phyloP scores from a whole-genome alignment of 2,329 filamentous ascomycete genomes.

The Colletotrichum sp. region DNA sequence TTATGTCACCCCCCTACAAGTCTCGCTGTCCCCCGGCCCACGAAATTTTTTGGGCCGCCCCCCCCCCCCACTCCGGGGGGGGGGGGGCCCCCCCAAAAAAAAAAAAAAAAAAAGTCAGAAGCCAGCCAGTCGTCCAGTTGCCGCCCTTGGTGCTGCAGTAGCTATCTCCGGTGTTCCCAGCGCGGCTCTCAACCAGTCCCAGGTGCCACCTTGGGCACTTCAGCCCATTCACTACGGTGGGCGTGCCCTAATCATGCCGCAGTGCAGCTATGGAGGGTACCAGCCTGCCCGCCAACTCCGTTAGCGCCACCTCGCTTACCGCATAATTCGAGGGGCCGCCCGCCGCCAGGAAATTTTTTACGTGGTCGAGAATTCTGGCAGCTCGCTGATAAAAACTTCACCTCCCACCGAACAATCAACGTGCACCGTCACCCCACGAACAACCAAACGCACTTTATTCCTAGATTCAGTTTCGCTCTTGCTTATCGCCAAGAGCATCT shows the following conservation, averaged over 20 bases:
- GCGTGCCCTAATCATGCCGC: slow-evolving; percentile 18
- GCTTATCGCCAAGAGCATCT: slow-evolving; percentile 48
- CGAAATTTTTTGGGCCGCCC: too few relatives aligned
- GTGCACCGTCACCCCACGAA: slow-evolving; percentile 31
- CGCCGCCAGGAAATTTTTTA: slow-evolving; percentile 40
- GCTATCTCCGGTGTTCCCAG: slow-evolving; percentile 6
- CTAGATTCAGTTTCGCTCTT: slow-evolving; percentile 48
- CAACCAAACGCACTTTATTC: slow-evolving; percentile 32
- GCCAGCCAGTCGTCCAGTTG: not conserved
- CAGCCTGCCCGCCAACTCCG: slow-evolving; percentile 1
- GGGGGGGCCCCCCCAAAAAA: too few relatives aligned
- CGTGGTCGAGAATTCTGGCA: slow-evolving; percentile 24
- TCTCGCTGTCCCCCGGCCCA: too few relatives aligned
- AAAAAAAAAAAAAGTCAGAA: slow-evolving; percentile 4
- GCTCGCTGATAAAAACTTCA: slow-evolving; percentile 24
- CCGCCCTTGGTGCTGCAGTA: not conserved
- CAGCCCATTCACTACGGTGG: slow-evolving; percentile 1
- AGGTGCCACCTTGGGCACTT: not conserved
- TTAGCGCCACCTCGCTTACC: slow-evolving; percentile 22
- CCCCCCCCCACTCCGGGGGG: too few relatives aligned
- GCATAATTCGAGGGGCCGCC: slow-evolving; percentile 22
- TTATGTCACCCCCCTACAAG: too few relatives aligned
- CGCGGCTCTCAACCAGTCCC: not conserved
- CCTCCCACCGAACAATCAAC: slow-evolving; percentile 28
- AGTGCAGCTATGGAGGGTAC: not conserved